phyloP scores from a whole-genome alignment of 805 yeast genomes.

The Myxozyma geophila region DNA sequence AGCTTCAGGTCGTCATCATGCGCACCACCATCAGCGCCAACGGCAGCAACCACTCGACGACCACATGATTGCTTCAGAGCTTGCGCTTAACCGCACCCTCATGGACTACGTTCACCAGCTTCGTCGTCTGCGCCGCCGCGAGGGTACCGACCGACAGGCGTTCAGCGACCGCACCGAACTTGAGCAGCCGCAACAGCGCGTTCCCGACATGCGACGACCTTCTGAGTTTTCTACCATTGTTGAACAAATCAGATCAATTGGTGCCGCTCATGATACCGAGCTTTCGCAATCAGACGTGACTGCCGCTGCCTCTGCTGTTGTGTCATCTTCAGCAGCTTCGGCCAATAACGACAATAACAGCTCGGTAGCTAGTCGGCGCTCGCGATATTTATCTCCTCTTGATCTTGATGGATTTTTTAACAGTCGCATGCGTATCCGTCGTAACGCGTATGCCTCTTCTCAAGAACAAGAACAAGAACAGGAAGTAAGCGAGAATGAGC shows the following conservation, averaged over 20 bases:
- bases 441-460: slow-evolving; percentile 10
- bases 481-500: neutral
- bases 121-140: slow-evolving; percentile 40
- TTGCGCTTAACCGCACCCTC: slow-evolving; percentile 24
- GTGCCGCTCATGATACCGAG: slow-evolving; percentile 19
- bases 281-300: slow-evolving; percentile 5
- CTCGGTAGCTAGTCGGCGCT: neutral
- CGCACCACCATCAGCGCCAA: too few species aligned
- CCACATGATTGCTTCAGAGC: slow-evolving; percentile 15
- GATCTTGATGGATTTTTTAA: slow-evolving; percentile 33
- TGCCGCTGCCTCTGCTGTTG: neutral
- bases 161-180: neutral
- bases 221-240: slow-evolving; percentile 19
- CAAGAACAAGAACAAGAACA: too few species aligned
- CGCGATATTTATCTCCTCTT: slow-evolving; percentile 25
- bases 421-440: slow-evolving; percentile 25
- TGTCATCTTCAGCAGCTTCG: neutral
- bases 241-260: slow-evolving; percentile 29
- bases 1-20: neutral
- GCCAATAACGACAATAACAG: slow-evolving; percentile 2
- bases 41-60: too few species aligned
- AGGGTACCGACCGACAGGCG: slow-evolving; percentile 3
- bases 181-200: neutral
- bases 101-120: slow-evolving; percentile 29
- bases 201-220: slow-evolving; percentile 8